Conservation (phyloP, 495 filamentous ascomycete species). For the Aspergillus affinis region DNA sequence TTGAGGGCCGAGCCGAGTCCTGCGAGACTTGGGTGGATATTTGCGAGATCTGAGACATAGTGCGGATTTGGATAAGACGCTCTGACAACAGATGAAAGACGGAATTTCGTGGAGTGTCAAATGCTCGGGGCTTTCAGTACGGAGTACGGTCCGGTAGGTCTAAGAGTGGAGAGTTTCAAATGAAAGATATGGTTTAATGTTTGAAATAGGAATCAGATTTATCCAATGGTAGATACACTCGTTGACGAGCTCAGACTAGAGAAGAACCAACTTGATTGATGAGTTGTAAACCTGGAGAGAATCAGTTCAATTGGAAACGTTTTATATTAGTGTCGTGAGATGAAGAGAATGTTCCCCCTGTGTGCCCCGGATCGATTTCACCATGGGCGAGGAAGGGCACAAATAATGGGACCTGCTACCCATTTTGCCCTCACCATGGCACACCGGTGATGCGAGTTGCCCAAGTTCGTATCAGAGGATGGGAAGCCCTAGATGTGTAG, state of each 20-base stretch:
- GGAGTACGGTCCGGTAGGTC: background rate
- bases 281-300: background rate
- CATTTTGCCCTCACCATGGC: constrained; percentile 1
- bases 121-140: background rate
- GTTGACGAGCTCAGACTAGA: background rate
- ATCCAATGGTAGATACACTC: background rate
- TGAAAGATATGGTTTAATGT: background rate
- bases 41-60: background rate
- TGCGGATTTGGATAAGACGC: background rate
- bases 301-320: background rate
- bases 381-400: background rate
- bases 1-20: constrained; percentile 3
- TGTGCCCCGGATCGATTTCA: background rate
- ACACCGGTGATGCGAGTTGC: background rate
- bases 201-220: background rate
- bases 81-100: background rate
- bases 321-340: background rate
- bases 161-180: background rate
- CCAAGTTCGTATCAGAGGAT: background rate
- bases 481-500: background rate
- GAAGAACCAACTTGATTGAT: background rate
- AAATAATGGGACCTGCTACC: no score
- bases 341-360: no score
- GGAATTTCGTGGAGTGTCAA: background rate
- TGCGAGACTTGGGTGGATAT: background rate